Evolutionary conservation across 2,329 filamentous ascomycete species (phyloP).

Genomic region (Fusarium metavorans): DNA sequence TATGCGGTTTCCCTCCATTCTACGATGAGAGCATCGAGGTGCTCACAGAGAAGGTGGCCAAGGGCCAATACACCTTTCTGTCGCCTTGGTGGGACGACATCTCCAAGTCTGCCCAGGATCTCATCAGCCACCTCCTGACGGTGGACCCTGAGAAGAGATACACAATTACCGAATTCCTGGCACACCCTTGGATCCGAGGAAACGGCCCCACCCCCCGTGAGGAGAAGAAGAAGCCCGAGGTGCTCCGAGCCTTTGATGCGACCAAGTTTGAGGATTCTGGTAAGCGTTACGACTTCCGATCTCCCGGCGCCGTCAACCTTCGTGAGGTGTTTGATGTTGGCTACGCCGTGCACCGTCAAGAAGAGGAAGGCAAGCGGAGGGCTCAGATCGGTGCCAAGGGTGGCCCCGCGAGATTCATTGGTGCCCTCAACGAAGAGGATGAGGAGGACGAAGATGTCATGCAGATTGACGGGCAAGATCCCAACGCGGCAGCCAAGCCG

Average conservation of each 20-base stretch:
- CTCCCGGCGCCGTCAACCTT: slow-evolving; percentile 92
- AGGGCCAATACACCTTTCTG: slow-evolving; percentile 96
- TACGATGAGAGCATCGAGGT: slow-evolving; percentile 99
- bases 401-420: slow-evolving; percentile 67
- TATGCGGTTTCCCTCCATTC: slow-evolving; percentile 98
- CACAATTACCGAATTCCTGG: slow-evolving; percentile 91
- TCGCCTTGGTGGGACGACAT: slow-evolving; percentile 99
- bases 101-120: slow-evolving; percentile 91
- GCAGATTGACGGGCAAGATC: slow-evolving; percentile 72
- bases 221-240: slow-evolving; percentile 67
- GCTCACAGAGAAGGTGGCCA: slow-evolving; percentile 96
- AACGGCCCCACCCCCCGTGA: slow-evolving; percentile 69
- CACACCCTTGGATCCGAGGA: slow-evolving; percentile 91
- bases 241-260: slow-evolving; percentile 68
- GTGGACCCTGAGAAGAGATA: slow-evolving; percentile 97
- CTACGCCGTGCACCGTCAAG: slow-evolving; percentile 97
- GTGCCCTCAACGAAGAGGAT: slow-evolving; percentile 75
- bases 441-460: slow-evolving; percentile 61
- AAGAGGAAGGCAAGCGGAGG: slow-evolving; percentile 92
- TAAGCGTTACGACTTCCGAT: slow-evolving; percentile 90
- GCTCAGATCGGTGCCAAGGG: slow-evolving; percentile 83
- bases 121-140: slow-evolving; percentile 92
- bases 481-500: slow-evolving; percentile 55
- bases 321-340: slow-evolving; percentile 98
- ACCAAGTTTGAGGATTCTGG: slow-evolving; percentile 67